A percentile compares a stretch with the other conserved stretches of the same genome.
Conservation (phyloP, 2,329 filamentous ascomycete genomes). For the Colletotrichum chlorophyti region DNA sequence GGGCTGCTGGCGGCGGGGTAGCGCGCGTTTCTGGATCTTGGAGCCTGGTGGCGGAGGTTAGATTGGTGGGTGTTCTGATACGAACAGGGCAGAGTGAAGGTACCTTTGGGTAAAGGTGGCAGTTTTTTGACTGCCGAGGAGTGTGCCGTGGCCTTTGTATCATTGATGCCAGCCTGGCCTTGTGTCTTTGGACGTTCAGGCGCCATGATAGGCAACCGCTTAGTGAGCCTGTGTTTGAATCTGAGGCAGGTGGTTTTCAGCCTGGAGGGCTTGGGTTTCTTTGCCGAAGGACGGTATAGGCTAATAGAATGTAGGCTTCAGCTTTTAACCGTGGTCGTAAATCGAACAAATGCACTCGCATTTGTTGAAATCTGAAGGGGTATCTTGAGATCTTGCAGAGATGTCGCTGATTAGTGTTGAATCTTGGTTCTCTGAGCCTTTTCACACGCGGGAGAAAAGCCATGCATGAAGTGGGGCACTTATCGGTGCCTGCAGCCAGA, state of each 20-base stretch:
- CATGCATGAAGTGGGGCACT: constrained; percentile 2
- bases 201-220: constrained; percentile 28
- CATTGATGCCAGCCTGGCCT: constrained; percentile 6
- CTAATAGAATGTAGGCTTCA: too few species aligned
- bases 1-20: constrained; percentile 48
- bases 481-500: not conserved
- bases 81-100: not conserved
- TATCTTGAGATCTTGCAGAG: too few species aligned
- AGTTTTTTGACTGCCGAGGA: constrained; percentile 10
- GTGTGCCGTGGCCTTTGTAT: not conserved
- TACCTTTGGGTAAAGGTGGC: constrained; percentile 33
- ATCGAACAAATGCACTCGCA: too few species aligned
- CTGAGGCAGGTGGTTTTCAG: not conserved
- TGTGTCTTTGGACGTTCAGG: constrained; percentile 4
- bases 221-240: not conserved
- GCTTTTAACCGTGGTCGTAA: too few species aligned
- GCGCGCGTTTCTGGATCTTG: constrained; percentile 57
- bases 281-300: too few species aligned
- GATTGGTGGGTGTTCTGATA: constrained; percentile 26
- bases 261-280: too few species aligned
- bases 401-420: too few species aligned
- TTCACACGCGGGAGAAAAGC: too few species aligned
- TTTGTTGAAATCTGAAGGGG: too few species aligned
- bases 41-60: constrained; percentile 46
- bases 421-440: too few species aligned